Evolutionary conservation across 345 rosid species (phyloP).

Genomic region (Mallotus nudiflorus): DNA sequence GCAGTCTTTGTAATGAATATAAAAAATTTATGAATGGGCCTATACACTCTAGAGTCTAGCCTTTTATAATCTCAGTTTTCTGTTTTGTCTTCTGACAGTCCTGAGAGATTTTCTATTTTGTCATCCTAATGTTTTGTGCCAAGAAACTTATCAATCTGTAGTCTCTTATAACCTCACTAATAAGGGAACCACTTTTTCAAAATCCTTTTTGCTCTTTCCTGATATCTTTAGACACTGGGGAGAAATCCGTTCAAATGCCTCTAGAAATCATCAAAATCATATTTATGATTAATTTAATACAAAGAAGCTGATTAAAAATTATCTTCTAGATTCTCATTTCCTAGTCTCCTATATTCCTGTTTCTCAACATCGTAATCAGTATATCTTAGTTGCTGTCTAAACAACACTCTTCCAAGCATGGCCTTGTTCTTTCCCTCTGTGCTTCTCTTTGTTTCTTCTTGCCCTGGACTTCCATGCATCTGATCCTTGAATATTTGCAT

Average conservation of each 20-base stretch:
- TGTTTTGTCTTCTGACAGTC: neutral
- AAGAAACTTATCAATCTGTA: neutral
- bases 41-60: too few relatives aligned
- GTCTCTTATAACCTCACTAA: neutral
- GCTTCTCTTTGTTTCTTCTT: too few relatives aligned
- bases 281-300: too few relatives aligned
- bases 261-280: neutral
- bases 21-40: neutral
- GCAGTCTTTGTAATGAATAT: neutral
- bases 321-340: neutral
- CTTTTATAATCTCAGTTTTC: neutral
- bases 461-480: too few relatives aligned
- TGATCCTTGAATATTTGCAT: too few relatives aligned
- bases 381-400: too few relatives aligned
- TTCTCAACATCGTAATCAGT: neutral
- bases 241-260: neutral
- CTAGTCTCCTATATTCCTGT: neutral
- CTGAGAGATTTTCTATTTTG: too few relatives aligned
- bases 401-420: too few relatives aligned
- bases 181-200: neutral
- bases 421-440: too few relatives aligned
- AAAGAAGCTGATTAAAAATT: too few relatives aligned
- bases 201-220: neutral
- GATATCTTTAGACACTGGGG: neutral
- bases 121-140: too few relatives aligned